These are phyloP conservation scores for Botrytis porri DNA, from an alignment of 2,329 filamentous ascomycete genomes.

Conservation along the genomic window DNA sequence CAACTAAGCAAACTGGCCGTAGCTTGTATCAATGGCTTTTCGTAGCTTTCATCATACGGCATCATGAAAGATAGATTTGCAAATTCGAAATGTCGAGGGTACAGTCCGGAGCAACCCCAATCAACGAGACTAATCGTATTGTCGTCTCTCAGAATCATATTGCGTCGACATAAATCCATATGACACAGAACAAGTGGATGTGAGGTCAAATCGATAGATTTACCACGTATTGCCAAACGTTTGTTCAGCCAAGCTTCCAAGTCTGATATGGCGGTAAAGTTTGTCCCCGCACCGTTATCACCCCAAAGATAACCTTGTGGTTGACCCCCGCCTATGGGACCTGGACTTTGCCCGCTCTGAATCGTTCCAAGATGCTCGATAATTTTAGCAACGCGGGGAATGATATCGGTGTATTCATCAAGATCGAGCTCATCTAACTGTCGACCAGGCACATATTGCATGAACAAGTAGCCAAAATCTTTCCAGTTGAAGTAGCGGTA, in stretches of 20 bases:
- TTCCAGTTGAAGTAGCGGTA: constrained; percentile 27
- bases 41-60: not conserved
- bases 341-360: not conserved
- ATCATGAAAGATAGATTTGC: constrained; percentile 21
- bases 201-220: constrained; percentile 25
- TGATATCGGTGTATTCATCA: not conserved
- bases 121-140: constrained; percentile 32
- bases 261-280: not conserved
- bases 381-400: not conserved
- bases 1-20: not conserved
- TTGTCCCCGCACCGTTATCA: not conserved
- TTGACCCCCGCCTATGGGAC: not conserved
- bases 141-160: constrained; percentile 33
- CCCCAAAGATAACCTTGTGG: not conserved
- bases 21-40: not conserved
- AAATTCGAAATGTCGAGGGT: constrained; percentile 32
- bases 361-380: not conserved
- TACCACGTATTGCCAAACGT: not conserved
- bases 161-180: constrained; percentile 33
- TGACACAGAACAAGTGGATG: constrained; percentile 35
- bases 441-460: constrained; percentile 31
- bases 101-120: constrained; percentile 33
- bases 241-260: not conserved
- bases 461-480: constrained; percentile 32
- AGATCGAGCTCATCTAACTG: constrained; percentile 24